Evolutionary conservation across 2,329 filamentous ascomycete species (phyloP), one percentile per base, ranked within the genome.

Genomic region (Trichoderma simmonsii): DNA sequence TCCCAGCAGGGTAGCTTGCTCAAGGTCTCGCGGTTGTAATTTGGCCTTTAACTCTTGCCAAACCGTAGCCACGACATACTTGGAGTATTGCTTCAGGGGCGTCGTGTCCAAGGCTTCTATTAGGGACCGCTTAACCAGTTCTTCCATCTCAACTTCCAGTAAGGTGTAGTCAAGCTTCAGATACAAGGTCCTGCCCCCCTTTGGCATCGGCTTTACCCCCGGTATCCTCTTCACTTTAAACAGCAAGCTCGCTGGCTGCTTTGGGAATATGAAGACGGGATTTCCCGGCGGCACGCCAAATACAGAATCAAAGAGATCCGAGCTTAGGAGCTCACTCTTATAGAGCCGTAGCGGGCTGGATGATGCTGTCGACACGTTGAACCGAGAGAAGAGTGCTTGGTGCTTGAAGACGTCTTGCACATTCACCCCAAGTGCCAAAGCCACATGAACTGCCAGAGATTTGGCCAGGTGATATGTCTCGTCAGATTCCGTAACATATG

Each of bases 331-430:
- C 67, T 89, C 86, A 74, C 93, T 93, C 69, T 88, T 88, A 60
- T 92, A 86, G 7, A 99, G 83, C 4, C 92, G 88, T 11, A 98
- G 81, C 0, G 96, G 96, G 34, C 91, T 90, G 28, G 88, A 80
- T 71, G 87, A 93, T 1, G 93, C 92, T 0, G 95, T 94, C 14
- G 93, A 94, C 67, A 99, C 91, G 15, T 93, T 97, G 80, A 99
- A 99, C 11, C 92, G 91, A 0, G 95, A 98, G 78, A 96, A 96
- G 0, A 98, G 86, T 0, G 89, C 87, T 8, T 90, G 84, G 74
- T 93, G 90, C 79, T 97, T 97, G 85, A 98, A 98, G 32, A 97
- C 89, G 76, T 99, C 96, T 77, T 98, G 95, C 6, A 99, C 96
- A 75, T 98, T 98, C 74, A 99, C 96, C 3, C 95, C 95, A 4